These are phyloP conservation scores for Talaromyces verruculosus DNA, from an alignment of 2,329 filamentous ascomycete genomes.

Conservation along the genomic window DNA sequence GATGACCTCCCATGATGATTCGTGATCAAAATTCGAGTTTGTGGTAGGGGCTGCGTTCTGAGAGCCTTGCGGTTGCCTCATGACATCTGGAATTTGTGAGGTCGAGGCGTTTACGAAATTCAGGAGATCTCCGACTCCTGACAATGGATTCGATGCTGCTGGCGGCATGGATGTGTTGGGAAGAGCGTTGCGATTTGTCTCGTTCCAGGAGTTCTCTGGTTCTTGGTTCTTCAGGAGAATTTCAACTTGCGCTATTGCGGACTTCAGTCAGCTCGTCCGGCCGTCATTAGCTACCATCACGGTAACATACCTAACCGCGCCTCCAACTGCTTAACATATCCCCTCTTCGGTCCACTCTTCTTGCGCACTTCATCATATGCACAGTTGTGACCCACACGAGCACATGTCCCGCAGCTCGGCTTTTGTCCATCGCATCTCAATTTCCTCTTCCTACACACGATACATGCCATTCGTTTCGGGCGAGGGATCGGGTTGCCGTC, in stretches of 20 bases:
- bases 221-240: conserved; percentile 82
- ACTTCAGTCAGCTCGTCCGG: conserved; percentile 18
- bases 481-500: conserved; percentile 64
- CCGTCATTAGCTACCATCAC: background rate
- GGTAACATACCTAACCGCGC: conserved; percentile 77
- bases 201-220: conserved; percentile 36
- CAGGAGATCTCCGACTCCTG: conserved; percentile 29
- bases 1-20: conserved; percentile 83
- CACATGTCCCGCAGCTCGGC: conserved; percentile 85
- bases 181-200: conserved; percentile 25
- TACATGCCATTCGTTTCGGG: conserved; percentile 91
- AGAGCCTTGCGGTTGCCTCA: background rate
- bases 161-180: conserved; percentile 24
- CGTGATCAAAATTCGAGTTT: conserved; percentile 29
- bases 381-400: conserved; percentile 80
- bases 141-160: conserved; percentile 35
- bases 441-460: conserved; percentile 90
- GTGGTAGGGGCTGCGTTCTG: conserved; percentile 24
- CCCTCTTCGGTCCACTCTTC: conserved; percentile 91
- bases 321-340: conserved; percentile 91
- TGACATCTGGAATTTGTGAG: conserved; percentile 19
- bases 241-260: conserved; percentile 77
- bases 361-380: conserved; percentile 88
- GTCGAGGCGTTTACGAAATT: conserved; percentile 24
- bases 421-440: conserved; percentile 82